These are phyloP conservation scores for Wickerhamiella hasegawae DNA, from an alignment of 805 yeast genomes.

Conservation along the genomic window DNA sequence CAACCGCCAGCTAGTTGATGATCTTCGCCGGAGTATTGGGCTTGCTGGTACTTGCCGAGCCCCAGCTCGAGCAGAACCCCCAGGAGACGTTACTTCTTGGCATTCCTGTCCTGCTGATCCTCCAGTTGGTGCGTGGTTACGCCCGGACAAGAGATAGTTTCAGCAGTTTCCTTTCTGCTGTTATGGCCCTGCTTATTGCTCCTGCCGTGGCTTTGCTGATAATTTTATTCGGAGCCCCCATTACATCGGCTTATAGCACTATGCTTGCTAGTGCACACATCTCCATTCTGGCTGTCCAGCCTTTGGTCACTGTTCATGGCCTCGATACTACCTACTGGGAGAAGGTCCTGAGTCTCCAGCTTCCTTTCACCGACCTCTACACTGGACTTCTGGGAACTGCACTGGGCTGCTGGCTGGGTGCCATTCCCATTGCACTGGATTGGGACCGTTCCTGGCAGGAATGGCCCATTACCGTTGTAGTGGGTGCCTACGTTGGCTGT, in stretches of 20 bases:
- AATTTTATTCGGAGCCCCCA: conserved; percentile 71
- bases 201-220: conserved; percentile 22
- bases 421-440: conserved; percentile 83
- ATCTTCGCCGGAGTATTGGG: conserved; percentile 9
- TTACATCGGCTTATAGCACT: conserved; percentile 38
- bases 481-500: conserved; percentile 67
- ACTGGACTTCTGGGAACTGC: conserved; percentile 28
- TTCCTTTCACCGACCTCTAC: conserved; percentile 21
- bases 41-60: conserved; percentile 8
- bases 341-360: conserved; percentile 17
- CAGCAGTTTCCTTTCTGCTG: conserved; percentile 17
- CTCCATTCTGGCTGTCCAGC: conserved; percentile 42
- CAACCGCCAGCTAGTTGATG: conserved; percentile 2
- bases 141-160: conserved; percentile 9
- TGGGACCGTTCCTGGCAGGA: conserved; percentile 98
- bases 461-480: conserved; percentile 81
- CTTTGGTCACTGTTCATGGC: conserved; percentile 40
- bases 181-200: conserved; percentile 19
- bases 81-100: conserved; percentile 4
- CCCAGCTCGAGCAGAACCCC: conserved; percentile 8
- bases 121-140: neutral
- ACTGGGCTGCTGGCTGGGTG: conserved; percentile 84
- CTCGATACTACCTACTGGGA: conserved; percentile 35
- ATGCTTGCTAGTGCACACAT: conserved; percentile 45
- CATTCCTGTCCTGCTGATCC: neutral